Base-by-base conservation (phyloP, 164 flowering plant species). In the Stephania japonica region DNA sequence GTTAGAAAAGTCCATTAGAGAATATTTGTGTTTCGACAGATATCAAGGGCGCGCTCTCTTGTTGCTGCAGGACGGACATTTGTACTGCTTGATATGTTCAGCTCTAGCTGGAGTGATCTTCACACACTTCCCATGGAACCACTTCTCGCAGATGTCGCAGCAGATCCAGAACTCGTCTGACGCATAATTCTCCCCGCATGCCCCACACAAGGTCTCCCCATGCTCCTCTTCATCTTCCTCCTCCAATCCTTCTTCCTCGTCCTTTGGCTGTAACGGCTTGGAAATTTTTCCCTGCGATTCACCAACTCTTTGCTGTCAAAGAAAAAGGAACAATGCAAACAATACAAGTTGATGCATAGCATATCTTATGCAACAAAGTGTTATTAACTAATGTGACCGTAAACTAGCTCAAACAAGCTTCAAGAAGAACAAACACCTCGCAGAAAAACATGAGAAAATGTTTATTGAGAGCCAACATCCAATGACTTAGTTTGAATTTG, bases 71-170 rank as follows among this genome's bases (percentile, higher is more conserved):
- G 76, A 19, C n/a, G 81, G 81, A 44, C 81, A 79, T 62, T 91
- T 91, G 84, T 91, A 91, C 78, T 90, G 97, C 91, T 90, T 90
- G 79, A 91, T 90, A 63, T 90, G 81, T 44, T 79, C 78, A 5
- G 81, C 81, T 67, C 76, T 76, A 19, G 81, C 81, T 12, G 81
- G 81, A 63, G 97, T 91, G 66, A 91, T 91, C 85, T 87, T 90
- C 75, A 91, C 97, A 72, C 97, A 91, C 84, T 87, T 90, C 3
- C 93, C 94, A 81, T 91, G 97, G 84, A 91, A 91, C 97, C 97
- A 91, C 71, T 77, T 86, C 85, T 90, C 93, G 21, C 97, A 91
- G 21, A 91, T 70, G 79, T 91, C 97, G 68, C 97, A 91, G 79
- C 93, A 91, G 69, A 91, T 91, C 97, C 97, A 91, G 80, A 90